These are phyloP conservation scores for Lasiodiplodia citricola DNA, from an alignment of 2,329 filamentous ascomycete genomes.

Conservation along the genomic window DNA sequence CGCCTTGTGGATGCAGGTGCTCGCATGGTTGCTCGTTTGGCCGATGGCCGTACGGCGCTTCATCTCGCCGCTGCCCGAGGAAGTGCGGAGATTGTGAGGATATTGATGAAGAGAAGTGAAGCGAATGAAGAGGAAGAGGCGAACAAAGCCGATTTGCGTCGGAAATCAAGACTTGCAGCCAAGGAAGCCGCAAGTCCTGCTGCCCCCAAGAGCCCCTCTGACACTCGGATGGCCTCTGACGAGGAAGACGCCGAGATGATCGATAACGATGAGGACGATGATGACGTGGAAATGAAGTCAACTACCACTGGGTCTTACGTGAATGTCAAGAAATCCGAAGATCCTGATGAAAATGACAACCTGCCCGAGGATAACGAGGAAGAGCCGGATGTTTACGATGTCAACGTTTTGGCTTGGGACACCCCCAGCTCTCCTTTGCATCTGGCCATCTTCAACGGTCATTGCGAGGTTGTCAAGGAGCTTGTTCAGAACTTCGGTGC, in stretches of 20 bases:
- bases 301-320: conserved; percentile 73
- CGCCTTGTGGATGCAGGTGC: conserved; percentile 74
- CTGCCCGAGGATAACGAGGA: conserved; percentile 62
- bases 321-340: conserved; percentile 62
- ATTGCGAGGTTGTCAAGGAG: conserved; percentile 69
- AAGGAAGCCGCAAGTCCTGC: conserved; percentile 5
- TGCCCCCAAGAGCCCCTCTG: background rate
- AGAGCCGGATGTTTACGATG: conserved; percentile 79
- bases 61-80: conserved; percentile 79
- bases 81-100: conserved; percentile 69
- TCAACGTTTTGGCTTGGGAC: conserved; percentile 83
- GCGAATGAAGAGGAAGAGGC: conserved; percentile 73
- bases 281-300: conserved; percentile 38
- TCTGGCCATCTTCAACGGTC: conserved; percentile 75
- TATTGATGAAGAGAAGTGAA: conserved; percentile 74
- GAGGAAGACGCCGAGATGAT: conserved; percentile 55
- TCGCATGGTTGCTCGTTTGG: conserved; percentile 73
- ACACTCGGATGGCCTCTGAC: conserved; percentile 30
- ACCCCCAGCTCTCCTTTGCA: conserved; percentile 75
- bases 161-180: conserved; percentile 40
- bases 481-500: conserved; percentile 76
- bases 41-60: conserved; percentile 81
- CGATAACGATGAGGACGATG: conserved; percentile 54
- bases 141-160: conserved; percentile 59
- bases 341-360: conserved; percentile 47